Conservation (phyloP, 805 yeast species). For the Metschnikowia corniflorae region DNA sequence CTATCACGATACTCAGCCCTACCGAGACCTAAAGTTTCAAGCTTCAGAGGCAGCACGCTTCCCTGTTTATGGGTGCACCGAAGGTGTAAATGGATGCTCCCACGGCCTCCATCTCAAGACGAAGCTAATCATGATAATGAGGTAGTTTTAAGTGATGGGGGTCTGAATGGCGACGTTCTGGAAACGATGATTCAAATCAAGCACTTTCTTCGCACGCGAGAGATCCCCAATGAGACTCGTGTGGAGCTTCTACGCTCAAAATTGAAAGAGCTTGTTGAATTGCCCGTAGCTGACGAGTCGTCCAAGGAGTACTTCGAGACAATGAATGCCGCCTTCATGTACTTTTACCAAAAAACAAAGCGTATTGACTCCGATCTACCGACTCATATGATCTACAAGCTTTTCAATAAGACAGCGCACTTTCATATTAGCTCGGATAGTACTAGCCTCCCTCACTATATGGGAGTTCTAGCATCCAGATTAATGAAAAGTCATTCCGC, state of each 20-base stretch:
- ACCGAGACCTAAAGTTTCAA: background rate
- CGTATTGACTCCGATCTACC: slow-evolving; percentile 5
- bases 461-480: slow-evolving; percentile 23
- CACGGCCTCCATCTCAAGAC: slow-evolving; percentile 1
- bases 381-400: slow-evolving; percentile 10
- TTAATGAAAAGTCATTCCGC: slow-evolving; percentile 11
- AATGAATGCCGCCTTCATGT: slow-evolving; percentile 22
- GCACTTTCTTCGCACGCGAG: slow-evolving; percentile 27
- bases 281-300: slow-evolving; percentile 5
- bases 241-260: slow-evolving; percentile 19
- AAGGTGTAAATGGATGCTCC: slow-evolving; percentile 8
- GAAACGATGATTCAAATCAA: slow-evolving; percentile 13
- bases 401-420: slow-evolving; percentile 20
- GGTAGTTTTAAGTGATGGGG: slow-evolving; percentile 3
- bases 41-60: background rate
- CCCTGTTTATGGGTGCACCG: background rate
- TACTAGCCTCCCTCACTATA: slow-evolving; percentile 25
- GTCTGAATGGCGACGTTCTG: background rate
- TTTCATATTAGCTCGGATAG: slow-evolving; percentile 7
- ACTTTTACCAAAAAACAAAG: slow-evolving; percentile 16
- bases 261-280: slow-evolving; percentile 17
- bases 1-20: background rate
- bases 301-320: slow-evolving; percentile 16
- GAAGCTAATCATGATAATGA: background rate
- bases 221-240: slow-evolving; percentile 21